Evolutionary conservation across 2,329 filamentous ascomycete species (phyloP).

Genomic region (Colletotrichum sp.): DNA sequence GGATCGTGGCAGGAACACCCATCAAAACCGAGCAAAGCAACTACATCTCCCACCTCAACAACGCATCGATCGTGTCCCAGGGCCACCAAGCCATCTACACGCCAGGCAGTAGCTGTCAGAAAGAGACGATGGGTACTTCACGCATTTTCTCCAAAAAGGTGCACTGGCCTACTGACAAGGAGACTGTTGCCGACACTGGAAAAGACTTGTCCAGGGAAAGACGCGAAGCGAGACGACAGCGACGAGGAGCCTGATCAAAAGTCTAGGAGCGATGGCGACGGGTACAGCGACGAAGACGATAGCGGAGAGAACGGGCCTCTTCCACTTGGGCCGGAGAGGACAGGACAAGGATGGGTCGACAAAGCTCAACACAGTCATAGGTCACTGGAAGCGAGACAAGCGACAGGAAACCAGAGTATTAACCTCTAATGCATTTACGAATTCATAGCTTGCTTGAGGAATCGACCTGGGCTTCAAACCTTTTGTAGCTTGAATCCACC

Average conservation of each 20-base stretch:
- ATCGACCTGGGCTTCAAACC: conserved; percentile 24
- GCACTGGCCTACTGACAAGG: rapidly evolving
- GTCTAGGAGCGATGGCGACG: background rate
- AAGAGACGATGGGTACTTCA: rapidly evolving
- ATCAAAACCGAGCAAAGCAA: background rate
- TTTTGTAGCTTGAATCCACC: conserved; percentile 37
- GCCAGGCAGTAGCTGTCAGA: background rate
- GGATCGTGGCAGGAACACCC: background rate
- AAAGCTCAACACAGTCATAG: background rate
- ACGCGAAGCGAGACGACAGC: background rate
- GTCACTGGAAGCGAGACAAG: background rate
- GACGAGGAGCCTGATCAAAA: background rate
- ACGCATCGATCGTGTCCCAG: background rate
- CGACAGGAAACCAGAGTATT: background rate
- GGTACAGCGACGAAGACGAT: background rate
- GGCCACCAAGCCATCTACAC: background rate
- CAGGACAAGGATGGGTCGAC: background rate
- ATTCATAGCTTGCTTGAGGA: background rate
- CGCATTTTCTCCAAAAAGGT: background rate
- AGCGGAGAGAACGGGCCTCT: background rate
- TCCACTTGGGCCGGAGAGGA: background rate
- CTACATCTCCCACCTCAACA: rapidly evolving
- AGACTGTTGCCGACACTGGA: background rate
- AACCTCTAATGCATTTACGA: background rate
- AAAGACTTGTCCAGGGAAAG: background rate